These are phyloP conservation scores for Mariannaea elegans DNA, from an alignment of 2,329 filamentous ascomycete species.

Conservation along the genomic window DNA sequence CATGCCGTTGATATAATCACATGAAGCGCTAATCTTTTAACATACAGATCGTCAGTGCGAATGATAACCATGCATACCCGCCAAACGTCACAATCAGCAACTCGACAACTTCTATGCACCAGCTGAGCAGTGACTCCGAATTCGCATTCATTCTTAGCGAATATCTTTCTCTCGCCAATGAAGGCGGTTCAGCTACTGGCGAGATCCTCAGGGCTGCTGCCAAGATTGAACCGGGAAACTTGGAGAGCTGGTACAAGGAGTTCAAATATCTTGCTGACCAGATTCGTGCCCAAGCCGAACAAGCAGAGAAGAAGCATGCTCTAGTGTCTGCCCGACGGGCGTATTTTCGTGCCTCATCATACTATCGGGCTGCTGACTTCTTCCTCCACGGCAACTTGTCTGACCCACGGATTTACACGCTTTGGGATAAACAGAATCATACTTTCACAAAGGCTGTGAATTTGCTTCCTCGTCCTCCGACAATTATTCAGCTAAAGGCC, in stretches of 20 bases:
- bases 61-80: background rate
- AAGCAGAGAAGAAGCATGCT: background rate
- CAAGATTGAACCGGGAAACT: slow-evolving; percentile 12
- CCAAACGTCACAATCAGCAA: slow-evolving; percentile 18
- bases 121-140: slow-evolving; percentile 23
- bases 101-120: slow-evolving; percentile 21
- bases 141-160: slow-evolving; percentile 29
- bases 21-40: too few relatives aligned
- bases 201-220: slow-evolving; percentile 25
- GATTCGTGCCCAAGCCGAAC: slow-evolving; percentile 4
- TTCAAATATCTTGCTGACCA: slow-evolving; percentile 14
- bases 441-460: slow-evolving; percentile 51
- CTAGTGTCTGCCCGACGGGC: slow-evolving; percentile 34
- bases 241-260: slow-evolving; percentile 18
- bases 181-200: slow-evolving; percentile 18
- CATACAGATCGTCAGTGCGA: background rate
- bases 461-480: slow-evolving; percentile 44
- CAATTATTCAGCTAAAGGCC: slow-evolving; percentile 44
- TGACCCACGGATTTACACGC: slow-evolving; percentile 49
- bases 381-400: slow-evolving; percentile 51
- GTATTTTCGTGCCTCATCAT: slow-evolving; percentile 51
- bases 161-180: slow-evolving; percentile 26
- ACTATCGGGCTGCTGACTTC: slow-evolving; percentile 54
- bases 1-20: background rate
- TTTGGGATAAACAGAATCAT: slow-evolving; percentile 47